These are phyloP conservation scores for Cytidiella melzeri DNA, from an alignment of 768 basidiomycete species.

Conservation along the genomic window DNA sequence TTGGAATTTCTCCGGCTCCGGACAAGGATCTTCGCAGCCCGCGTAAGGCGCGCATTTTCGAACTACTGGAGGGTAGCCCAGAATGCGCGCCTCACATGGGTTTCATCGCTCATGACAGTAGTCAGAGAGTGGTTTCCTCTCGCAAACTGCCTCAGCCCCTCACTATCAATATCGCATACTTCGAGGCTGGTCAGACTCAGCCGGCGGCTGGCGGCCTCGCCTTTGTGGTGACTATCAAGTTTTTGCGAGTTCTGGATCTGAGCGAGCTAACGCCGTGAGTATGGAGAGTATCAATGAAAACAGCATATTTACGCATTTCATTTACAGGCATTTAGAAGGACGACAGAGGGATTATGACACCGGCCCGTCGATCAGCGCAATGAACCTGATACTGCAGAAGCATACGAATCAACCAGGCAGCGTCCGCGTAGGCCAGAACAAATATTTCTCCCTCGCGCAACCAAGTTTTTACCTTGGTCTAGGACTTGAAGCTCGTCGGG, in stretches of 20 bases:
- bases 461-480: constrained; percentile 23
- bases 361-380: constrained; percentile 50
- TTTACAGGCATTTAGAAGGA: constrained; percentile 52
- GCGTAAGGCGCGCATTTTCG: constrained; percentile 45
- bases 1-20: constrained; percentile 41
- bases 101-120: constrained; percentile 46
- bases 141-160: constrained; percentile 33
- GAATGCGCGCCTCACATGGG: constrained; percentile 29
- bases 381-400: constrained; percentile 59
- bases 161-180: constrained; percentile 27
- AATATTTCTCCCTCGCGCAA: constrained; percentile 51
- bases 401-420: constrained; percentile 44
- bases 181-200: constrained; percentile 33
- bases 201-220: constrained; percentile 32
- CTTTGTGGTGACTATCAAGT: constrained; percentile 34
- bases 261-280: constrained; percentile 30
- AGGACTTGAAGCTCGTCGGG: constrained; percentile 40
- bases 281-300: background rate
- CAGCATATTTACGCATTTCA: background rate
- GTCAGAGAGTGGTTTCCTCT: constrained; percentile 37
- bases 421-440: constrained; percentile 58
- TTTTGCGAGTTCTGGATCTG: constrained; percentile 25
- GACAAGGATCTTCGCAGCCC: constrained; percentile 29
- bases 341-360: constrained; percentile 53
- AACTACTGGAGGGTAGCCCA: constrained; percentile 42